A percentile compares a stretch with the other conserved stretches of the same genome.
Conservation (phyloP, 441 rosid genomes). For the Theobroma grandiflorum region DNA sequence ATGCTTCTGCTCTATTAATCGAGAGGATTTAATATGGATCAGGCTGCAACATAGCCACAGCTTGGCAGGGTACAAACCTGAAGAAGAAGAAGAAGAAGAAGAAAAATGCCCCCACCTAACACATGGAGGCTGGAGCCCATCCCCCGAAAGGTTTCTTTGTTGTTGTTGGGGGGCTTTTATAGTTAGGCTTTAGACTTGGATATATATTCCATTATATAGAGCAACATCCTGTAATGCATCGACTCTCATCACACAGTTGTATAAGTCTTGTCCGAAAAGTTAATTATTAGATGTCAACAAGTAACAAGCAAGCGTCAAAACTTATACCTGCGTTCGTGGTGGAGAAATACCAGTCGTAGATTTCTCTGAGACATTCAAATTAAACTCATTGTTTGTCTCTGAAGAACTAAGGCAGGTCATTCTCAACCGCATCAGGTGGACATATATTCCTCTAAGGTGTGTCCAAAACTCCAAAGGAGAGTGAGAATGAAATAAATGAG, state of each 20-base stretch:
- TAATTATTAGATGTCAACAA: too few relatives aligned
- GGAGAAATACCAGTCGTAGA: too few relatives aligned
- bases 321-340: too few relatives aligned
- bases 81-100: conserved; percentile 19
- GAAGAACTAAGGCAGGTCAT: neutral
- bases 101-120: conserved; percentile 20
- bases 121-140: too few relatives aligned
- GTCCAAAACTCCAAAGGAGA: conserved; percentile 7
- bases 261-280: too few relatives aligned
- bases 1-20: conserved; percentile 24
- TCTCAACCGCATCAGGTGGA: neutral
- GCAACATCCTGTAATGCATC: too few relatives aligned
- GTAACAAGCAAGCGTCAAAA: too few relatives aligned
- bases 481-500: conserved; percentile 16
- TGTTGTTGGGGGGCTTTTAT: too few relatives aligned
- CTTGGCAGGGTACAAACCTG: conserved; percentile 18
- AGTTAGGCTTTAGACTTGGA: too few relatives aligned
- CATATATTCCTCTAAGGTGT: conserved; percentile 23
- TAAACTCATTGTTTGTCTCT: neutral
- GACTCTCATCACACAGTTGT: too few relatives aligned
- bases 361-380: neutral
- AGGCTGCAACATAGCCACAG: conserved; percentile 20
- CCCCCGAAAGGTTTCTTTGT: too few relatives aligned
- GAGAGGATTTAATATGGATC: conserved; percentile 30
- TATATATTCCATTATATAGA: too few relatives aligned